Base-by-base conservation (phyloP, 176 grass and related monocot species). In the Aechmea fasciata region DNA sequence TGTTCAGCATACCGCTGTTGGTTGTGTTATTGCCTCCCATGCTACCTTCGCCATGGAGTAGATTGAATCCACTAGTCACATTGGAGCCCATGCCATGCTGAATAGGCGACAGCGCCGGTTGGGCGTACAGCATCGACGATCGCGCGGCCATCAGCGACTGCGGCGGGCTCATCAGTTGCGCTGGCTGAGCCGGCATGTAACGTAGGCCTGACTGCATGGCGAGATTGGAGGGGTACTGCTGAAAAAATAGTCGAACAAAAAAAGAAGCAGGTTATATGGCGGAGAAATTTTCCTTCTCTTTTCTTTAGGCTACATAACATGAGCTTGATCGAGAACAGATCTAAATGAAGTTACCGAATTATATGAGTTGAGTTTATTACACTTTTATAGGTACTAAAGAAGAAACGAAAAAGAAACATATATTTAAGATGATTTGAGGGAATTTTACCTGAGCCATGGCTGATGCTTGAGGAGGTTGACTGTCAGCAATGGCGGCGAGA, bases 401-500 rank as follows among this genome's bases (percentile, higher is more conserved):
- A 28, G 48, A 67, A 48, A 50, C 11, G 48, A 50, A 9, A 9
- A 24, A 12, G 15, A 51, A 18, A 11, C 10, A 15, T n/a, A n/a
- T n/a, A n/a, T 69, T 50, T 12, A 50, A 61, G 17, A 61, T 66
- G 13, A 47, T 66, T 15, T 50, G 64, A 11, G 29, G 12, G 11
- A 51, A 50, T 69, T 73, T 26, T 57, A 96, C 93, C 89, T 96
- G 93, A 0, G 83, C 81, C 3, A 96, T 48, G 0, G 86, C 74
- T 0, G 92, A 70, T 23, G 81, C 78, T 82, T 96, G 92, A 2
- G 89, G 88, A 25, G 89, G 86, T 83, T 96, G 93, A 71, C 86
- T 92, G 68, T 96, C 93, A 1, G 93, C 93, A 53, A 96, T 96
- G 59, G 93, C 93, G 0, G 93, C 93, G 25, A 96, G 88, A 77